Percentiles rank a stretch among this genome's conserved stretches.
Evolutionary conservation across 2,329 filamentous ascomycete species (phyloP).

Genomic region (Bimuria novae-zelandiae): DNA sequence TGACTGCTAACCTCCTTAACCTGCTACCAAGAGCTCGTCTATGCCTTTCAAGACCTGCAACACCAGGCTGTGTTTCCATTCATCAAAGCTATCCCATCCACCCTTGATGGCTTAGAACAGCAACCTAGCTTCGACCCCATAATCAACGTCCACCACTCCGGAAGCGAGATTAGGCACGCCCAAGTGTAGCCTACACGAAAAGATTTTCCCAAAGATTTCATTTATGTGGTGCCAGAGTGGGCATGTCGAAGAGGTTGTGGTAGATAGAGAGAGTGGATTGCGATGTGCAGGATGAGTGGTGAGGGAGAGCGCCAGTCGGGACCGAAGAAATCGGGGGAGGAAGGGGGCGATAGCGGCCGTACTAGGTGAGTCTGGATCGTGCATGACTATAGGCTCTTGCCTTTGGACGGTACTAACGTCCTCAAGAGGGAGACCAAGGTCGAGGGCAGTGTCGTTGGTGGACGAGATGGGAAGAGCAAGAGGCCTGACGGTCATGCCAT

Average conservation of each 20-base stretch:
- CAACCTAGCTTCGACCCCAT: slow-evolving; percentile 29
- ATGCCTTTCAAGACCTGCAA: slow-evolving; percentile 35
- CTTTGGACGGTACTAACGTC: slow-evolving; percentile 19
- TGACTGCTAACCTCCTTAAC: slow-evolving; percentile 31
- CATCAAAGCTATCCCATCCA: slow-evolving; percentile 31
- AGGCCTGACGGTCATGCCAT: slow-evolving; percentile 38
- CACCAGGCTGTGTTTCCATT: slow-evolving; percentile 37
- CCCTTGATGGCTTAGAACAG: slow-evolving; percentile 36
- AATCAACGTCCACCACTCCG: slow-evolving; percentile 15
- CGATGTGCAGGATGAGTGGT: slow-evolving; percentile 37
- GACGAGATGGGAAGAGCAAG: slow-evolving; percentile 9
- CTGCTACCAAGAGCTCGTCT: slow-evolving; percentile 33
- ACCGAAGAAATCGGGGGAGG: slow-evolving; percentile 41
- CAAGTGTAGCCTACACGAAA: slow-evolving; percentile 16
- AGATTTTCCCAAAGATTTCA: slow-evolving; percentile 37
- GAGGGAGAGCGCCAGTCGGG: slow-evolving; percentile 34
- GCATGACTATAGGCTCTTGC: too few species aligned
- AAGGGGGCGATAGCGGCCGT: slow-evolving; percentile 33
- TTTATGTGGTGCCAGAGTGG: slow-evolving; percentile 38
- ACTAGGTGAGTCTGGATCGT: slow-evolving; percentile 13
- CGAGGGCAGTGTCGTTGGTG: slow-evolving; percentile 7
- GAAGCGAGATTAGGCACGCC: slow-evolving; percentile 17
- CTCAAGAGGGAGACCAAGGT: slow-evolving; percentile 22
- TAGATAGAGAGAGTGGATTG: slow-evolving; percentile 19
- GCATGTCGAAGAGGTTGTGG: slow-evolving; percentile 18